phyloP scores from a whole-genome alignment of 345 rosid genomes.

The Eucalyptus camaldulensis region DNA sequence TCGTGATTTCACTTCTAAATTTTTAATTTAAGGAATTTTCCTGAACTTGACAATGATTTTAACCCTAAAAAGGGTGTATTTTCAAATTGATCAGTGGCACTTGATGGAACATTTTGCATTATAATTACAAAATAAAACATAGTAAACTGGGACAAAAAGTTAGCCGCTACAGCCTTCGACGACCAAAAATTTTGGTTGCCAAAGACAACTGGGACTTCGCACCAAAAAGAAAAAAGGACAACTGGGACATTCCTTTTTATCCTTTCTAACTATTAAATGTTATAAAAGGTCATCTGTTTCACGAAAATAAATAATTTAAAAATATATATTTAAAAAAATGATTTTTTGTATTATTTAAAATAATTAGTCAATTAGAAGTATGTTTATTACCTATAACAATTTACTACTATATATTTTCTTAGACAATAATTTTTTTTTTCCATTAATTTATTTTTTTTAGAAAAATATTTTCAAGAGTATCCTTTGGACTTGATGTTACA shows the following conservation, averaged over 20 bases:
- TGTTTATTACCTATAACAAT: not conserved
- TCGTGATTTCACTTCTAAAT: not conserved
- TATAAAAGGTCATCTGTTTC: not conserved
- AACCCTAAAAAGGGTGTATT: not conserved
- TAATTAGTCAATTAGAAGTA: not conserved
- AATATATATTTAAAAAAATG: not conserved
- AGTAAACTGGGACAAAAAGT: not conserved
- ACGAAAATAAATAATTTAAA: not conserved
- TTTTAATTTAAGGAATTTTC: not conserved
- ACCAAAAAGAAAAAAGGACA: too few relatives aligned
- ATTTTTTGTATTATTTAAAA: not conserved
- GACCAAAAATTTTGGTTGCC: not conserved
- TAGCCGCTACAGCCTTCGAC: not conserved
- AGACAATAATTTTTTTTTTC: not conserved
- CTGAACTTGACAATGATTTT: not conserved
- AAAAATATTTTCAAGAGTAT: not conserved
- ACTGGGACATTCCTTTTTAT: not conserved
- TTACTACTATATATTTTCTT: not conserved
- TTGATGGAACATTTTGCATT: not conserved
- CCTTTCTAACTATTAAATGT: not conserved
- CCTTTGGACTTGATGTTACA: not conserved
- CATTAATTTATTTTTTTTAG: not conserved
- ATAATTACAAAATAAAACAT: not conserved
- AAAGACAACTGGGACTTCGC: not conserved
- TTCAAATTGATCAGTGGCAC: not conserved